phyloP scores from a whole-genome alignment of 225 moss, liverwort and hornwort genomes.

The Neckera pumila region DNA sequence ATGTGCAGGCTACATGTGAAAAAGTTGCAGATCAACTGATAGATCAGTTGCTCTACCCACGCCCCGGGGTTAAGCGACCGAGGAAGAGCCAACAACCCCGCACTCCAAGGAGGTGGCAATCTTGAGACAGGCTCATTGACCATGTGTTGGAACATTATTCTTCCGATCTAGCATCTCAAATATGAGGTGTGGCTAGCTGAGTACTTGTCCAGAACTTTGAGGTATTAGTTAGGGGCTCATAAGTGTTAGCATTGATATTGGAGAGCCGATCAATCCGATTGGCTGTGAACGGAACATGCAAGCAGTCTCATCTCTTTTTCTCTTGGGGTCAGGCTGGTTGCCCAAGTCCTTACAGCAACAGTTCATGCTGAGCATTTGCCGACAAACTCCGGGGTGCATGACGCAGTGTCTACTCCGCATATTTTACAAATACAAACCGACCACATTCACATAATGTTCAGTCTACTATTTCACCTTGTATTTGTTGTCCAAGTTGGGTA shows the following conservation, averaged over 20 bases:
- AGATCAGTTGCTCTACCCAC: conserved; percentile 51
- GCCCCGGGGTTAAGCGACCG: conserved; percentile 45
- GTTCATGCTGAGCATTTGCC: background rate
- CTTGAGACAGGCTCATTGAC: conserved; percentile 2
- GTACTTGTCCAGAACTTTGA: background rate
- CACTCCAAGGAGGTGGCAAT: conserved; percentile 29
- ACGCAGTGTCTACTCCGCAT: background rate
- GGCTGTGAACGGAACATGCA: background rate
- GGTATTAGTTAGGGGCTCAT: background rate
- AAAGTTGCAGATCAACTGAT: conserved; percentile 55
- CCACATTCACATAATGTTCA: background rate
- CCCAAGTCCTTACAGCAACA: background rate
- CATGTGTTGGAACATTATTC: background rate
- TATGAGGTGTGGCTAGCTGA: background rate
- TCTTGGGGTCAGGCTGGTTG: background rate
- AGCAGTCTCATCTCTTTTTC: background rate
- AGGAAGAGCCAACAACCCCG: conserved; percentile 50
- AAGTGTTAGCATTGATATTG: background rate
- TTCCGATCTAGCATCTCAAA: background rate
- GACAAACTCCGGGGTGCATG: background rate
- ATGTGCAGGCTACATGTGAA: conserved; percentile 47
- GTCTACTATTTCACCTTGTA: background rate
- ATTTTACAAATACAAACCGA: background rate
- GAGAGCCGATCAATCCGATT: background rate
- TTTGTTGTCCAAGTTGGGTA: background rate